Percentiles rank a stretch among this genome's conserved stretches.
Evolutionary conservation across 768 basidiomycete genomes (phyloP).

Genomic region (Mycena sanguinolenta): DNA sequence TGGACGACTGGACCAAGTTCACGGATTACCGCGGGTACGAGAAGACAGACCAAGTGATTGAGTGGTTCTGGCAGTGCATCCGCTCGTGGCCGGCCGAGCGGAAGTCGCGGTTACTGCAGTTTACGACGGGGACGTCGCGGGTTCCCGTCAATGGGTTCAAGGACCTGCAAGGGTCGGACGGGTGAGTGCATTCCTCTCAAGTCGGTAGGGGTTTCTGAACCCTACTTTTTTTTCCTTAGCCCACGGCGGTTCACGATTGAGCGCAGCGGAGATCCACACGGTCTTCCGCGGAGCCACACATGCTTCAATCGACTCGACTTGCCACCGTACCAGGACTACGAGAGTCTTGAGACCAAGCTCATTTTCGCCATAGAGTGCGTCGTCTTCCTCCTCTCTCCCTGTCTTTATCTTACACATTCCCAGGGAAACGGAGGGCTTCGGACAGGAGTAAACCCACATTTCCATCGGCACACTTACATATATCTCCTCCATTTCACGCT

Average conservation of each 20-base stretch:
- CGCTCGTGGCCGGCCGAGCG: slow-evolving; percentile 92
- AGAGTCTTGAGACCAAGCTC: slow-evolving; percentile 88
- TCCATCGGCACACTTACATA: not conserved
- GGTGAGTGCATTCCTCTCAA: slow-evolving; percentile 44
- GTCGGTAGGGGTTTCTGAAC: not conserved
- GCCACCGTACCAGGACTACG: slow-evolving; percentile 91
- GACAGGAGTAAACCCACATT: slow-evolving; percentile 61
- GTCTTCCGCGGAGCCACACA: slow-evolving; percentile 91
- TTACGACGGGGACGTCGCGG: slow-evolving; percentile 89
- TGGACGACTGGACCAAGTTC: slow-evolving; percentile 95
- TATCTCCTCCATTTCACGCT: not conserved
- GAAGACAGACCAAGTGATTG: slow-evolving; percentile 88
- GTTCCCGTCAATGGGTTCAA: slow-evolving; percentile 95
- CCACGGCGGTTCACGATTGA: slow-evolving; percentile 95
- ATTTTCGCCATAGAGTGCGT: slow-evolving; percentile 87
- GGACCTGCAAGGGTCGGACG: slow-evolving; percentile 93
- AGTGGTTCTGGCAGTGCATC: slow-evolving; percentile 97
- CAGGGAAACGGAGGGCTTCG: slow-evolving; percentile 86
- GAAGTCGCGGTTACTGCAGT: slow-evolving; percentile 89
- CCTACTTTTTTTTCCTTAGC: not conserved
- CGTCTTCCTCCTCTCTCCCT: not conserved
- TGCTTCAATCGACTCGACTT: slow-evolving; percentile 94
- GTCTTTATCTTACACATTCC: not conserved
- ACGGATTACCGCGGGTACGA: slow-evolving; percentile 93
- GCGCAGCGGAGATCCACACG: slow-evolving; percentile 91